Percentiles rank a stretch among this genome's conserved stretches.
phyloP scores from a whole-genome alignment of 805 yeast species.

The Yarrowia yakushimensis region DNA sequence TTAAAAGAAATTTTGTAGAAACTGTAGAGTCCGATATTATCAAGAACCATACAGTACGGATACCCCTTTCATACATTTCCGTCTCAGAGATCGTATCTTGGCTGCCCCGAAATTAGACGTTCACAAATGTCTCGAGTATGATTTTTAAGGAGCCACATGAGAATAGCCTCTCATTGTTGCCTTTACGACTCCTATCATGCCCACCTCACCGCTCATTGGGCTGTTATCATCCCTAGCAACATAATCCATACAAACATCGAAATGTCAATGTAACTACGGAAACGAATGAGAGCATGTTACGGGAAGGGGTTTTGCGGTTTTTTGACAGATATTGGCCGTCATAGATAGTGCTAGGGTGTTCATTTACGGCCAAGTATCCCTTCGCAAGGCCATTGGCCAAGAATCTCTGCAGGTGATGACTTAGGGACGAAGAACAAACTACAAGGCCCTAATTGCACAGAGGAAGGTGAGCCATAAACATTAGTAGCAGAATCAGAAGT shows the following conservation, averaged over 20 bases:
- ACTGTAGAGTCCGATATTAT: neutral
- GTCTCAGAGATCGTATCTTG: neutral
- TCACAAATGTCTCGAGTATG: neutral
- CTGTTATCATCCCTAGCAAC: slow-evolving; percentile 9
- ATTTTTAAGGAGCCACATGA: neutral
- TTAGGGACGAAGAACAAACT: neutral
- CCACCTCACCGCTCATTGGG: slow-evolving; percentile 7
- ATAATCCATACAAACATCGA: neutral
- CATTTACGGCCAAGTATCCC: neutral
- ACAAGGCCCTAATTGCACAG: neutral
- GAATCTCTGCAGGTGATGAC: neutral
- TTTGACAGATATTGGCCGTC: neutral
- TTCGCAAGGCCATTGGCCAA: neutral
- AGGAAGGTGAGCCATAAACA: too few species aligned
- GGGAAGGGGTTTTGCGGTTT: neutral
- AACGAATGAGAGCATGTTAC: neutral
- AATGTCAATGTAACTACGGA: neutral
- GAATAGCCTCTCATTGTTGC: neutral
- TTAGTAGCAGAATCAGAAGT: too few species aligned
- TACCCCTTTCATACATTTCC: neutral
- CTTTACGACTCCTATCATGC: neutral
- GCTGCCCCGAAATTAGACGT: neutral
- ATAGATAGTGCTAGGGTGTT: neutral
- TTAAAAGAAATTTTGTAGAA: neutral
- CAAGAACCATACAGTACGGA: too few species aligned